Conservation (phyloP, 495 filamentous ascomycete genomes). For the Lepidopterella palustris region DNA sequence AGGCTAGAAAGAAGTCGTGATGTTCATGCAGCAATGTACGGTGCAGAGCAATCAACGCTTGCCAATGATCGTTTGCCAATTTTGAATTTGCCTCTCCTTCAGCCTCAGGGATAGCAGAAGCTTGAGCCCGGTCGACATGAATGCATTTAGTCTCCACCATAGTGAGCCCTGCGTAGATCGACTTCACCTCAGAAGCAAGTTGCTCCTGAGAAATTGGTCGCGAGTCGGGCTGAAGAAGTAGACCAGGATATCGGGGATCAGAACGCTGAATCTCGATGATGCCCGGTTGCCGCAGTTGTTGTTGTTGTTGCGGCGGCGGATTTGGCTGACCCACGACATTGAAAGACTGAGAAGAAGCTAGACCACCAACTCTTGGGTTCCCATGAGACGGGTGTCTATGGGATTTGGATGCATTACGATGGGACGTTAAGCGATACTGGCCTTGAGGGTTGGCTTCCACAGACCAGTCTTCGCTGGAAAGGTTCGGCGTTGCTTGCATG, state of each 20-base stretch:
- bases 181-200: slow-evolving; percentile 43
- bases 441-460: slow-evolving; percentile 20
- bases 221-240: slow-evolving; percentile 27
- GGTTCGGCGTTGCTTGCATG: slow-evolving; percentile 15
- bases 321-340: slow-evolving; percentile 4
- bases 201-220: slow-evolving; percentile 28
- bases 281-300: slow-evolving; percentile 12
- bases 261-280: slow-evolving; percentile 19
- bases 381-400: slow-evolving; percentile 8
- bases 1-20: slow-evolving; percentile 58
- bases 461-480: slow-evolving; percentile 22
- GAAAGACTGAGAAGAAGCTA: neutral
- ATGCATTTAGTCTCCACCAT: slow-evolving; percentile 79
- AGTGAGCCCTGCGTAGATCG: slow-evolving; percentile 68
- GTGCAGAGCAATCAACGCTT: slow-evolving; percentile 65
- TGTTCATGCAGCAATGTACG: slow-evolving; percentile 43
- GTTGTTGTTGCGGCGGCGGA: neutral
- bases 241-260: slow-evolving; percentile 20
- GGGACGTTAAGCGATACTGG: slow-evolving; percentile 8
- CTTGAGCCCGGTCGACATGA: slow-evolving; percentile 54
- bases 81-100: slow-evolving; percentile 30
- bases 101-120: slow-evolving; percentile 16
- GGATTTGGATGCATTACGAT: neutral
- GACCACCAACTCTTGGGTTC: neutral
- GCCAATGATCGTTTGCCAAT: slow-evolving; percentile 61